Conservation (phyloP, 352 stramenopile genomes). For the Hyaloperonospora arabidopsidis region DNA sequence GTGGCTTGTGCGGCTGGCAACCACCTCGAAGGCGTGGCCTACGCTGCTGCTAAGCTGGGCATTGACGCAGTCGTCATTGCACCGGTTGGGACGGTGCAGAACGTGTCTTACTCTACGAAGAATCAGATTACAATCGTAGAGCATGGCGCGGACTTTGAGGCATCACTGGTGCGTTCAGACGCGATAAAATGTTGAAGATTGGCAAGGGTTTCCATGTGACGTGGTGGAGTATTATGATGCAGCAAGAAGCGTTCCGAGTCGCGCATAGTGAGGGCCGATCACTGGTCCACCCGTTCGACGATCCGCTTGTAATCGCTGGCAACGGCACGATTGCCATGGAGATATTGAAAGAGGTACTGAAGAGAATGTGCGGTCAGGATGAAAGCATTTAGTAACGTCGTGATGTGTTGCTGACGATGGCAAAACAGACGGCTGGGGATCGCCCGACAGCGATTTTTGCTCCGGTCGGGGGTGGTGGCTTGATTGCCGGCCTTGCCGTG, state of each 20-base stretch:
- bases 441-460: constrained; percentile 94
- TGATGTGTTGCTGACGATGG: constrained; percentile 6
- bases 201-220: constrained; percentile 1
- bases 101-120: constrained; percentile 62
- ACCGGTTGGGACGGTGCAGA: constrained; percentile 90
- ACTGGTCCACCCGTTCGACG: constrained; percentile 97
- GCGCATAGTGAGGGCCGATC: constrained; percentile 87
- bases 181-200: background rate
- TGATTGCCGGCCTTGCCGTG: constrained; percentile 93
- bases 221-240: background rate
- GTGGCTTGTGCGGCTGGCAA: constrained; percentile 88
- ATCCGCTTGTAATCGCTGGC: constrained; percentile 95
- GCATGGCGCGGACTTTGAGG: constrained; percentile 95
- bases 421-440: constrained; percentile 60
- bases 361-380: background rate
- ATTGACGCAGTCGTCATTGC: constrained; percentile 95
- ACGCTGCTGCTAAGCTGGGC: constrained; percentile 89
- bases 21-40: constrained; percentile 95
- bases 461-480: constrained; percentile 94
- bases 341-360: constrained; percentile 69
- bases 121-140: constrained; percentile 89
- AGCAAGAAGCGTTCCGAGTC: constrained; percentile 89
- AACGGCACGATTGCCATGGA: constrained; percentile 96
- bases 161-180: constrained; percentile 57
- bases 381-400: background rate